These are phyloP conservation scores for Pogostemon cablin DNA, from an alignment of 257 asterid species.

Conservation along the genomic window DNA sequence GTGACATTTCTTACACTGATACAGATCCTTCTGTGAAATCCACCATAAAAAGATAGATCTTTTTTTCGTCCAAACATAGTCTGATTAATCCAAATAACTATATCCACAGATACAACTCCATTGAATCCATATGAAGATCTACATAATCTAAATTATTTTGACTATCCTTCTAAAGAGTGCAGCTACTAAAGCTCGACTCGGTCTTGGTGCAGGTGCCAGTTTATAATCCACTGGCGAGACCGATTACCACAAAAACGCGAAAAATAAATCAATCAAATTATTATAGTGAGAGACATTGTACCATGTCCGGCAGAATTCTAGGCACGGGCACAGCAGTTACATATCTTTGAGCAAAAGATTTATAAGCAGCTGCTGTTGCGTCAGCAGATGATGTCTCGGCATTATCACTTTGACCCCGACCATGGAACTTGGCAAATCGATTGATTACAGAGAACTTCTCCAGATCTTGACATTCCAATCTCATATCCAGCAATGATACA, in stretches of 20 bases:
- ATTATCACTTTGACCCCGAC: slow-evolving; percentile 71
- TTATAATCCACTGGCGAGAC: slow-evolving; percentile 12
- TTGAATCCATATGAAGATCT: slow-evolving; percentile 18
- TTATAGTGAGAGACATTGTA: slow-evolving; percentile 81
- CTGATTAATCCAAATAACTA: slow-evolving; percentile 14
- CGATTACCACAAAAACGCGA: not conserved
- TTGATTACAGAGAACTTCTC: slow-evolving; percentile 81
- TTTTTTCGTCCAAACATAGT: not conserved
- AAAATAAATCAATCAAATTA: slow-evolving; percentile 41
- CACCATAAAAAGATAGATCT: not conserved
- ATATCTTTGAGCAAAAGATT: slow-evolving; percentile 66
- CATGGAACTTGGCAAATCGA: slow-evolving; percentile 82
- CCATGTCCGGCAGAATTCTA: slow-evolving; percentile 69
- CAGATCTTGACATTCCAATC: slow-evolving; percentile 77
- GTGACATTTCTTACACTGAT: slow-evolving; percentile 13
- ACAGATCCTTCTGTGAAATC: not conserved
- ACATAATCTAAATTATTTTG: slow-evolving; percentile 10
- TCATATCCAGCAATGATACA: slow-evolving; percentile 69
- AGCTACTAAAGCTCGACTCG: slow-evolving; percentile 2
- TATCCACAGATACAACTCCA: slow-evolving; percentile 17
- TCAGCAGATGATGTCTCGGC: slow-evolving; percentile 55
- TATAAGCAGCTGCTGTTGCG: slow-evolving; percentile 43
- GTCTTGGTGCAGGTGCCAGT: slow-evolving; percentile 4
- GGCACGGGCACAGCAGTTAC: slow-evolving; percentile 77
- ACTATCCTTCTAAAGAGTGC: slow-evolving; percentile 11